A percentile compares a stretch with the other conserved stretches of the same genome.
These are phyloP conservation scores for Fusarium sp. DNA, from an alignment of 2,329 filamentous ascomycete genomes.

Conservation along the genomic window DNA sequence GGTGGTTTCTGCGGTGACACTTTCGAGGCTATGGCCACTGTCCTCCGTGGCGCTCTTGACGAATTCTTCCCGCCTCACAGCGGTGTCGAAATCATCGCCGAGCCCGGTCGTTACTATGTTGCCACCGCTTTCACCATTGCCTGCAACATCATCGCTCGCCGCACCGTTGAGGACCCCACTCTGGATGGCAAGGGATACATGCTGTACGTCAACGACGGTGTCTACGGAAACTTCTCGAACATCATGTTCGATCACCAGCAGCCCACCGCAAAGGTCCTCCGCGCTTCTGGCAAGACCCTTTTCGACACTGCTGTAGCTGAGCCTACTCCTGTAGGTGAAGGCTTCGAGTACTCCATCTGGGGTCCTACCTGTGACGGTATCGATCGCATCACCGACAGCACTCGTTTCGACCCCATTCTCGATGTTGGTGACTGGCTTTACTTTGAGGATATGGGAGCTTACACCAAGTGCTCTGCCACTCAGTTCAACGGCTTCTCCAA, in stretches of 20 bases:
- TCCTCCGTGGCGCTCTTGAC: slow-evolving; percentile 83
- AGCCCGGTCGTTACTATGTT: slow-evolving; percentile 97
- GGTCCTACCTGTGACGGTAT: slow-evolving; percentile 98
- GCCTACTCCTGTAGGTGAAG: slow-evolving; percentile 59
- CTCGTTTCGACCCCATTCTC: slow-evolving; percentile 79
- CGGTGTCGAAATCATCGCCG: slow-evolving; percentile 87
- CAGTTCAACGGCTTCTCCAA: slow-evolving; percentile 98
- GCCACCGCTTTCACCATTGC: slow-evolving; percentile 93
- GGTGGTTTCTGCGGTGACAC: slow-evolving; percentile 92
- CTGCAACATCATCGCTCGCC: slow-evolving; percentile 94
- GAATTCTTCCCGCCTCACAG: slow-evolving; percentile 82
- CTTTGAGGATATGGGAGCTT: slow-evolving; percentile 98
- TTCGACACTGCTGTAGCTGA: slow-evolving; percentile 68
- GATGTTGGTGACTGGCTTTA: slow-evolving; percentile 98
- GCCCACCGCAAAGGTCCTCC: slow-evolving; percentile 84
- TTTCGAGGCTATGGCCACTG: slow-evolving; percentile 89
- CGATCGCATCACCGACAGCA: slow-evolving; percentile 89
- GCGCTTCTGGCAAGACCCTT: slow-evolving; percentile 67
- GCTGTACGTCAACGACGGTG: slow-evolving; percentile 96
- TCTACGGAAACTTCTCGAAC: slow-evolving; percentile 98
- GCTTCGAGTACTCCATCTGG: slow-evolving; percentile 94
- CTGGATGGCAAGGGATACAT: slow-evolving; percentile 82
- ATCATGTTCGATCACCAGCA: slow-evolving; percentile 99
- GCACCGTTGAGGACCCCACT: slow-evolving; percentile 80
- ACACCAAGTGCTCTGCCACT: slow-evolving; percentile 97